phyloP scores from a whole-genome alignment of 345 rosid species.

The Orychophragmus violaceus region DNA sequence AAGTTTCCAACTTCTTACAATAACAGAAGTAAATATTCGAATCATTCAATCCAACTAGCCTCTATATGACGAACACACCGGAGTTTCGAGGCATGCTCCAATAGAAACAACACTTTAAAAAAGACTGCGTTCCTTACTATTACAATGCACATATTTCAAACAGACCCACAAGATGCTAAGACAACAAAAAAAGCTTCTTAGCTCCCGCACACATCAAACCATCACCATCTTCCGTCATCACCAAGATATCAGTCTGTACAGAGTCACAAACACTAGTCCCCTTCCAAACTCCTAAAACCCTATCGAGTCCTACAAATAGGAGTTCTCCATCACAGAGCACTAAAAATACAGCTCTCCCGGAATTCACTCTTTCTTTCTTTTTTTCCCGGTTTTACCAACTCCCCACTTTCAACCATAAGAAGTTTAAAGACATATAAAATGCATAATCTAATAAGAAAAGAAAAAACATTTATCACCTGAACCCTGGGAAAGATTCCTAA shows the following conservation, averaged over 20 bases:
- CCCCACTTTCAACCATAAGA: conserved; percentile 35
- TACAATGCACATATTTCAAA: conserved; percentile 18
- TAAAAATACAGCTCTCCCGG: conserved; percentile 56
- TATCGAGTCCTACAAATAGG: conserved; percentile 12
- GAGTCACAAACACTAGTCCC: conserved; percentile 19
- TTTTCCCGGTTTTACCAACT: conserved; percentile 27
- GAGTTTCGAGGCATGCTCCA: background rate
- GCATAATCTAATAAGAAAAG: conserved; percentile 3
- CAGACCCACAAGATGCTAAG: conserved; percentile 6
- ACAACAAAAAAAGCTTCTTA: conserved; percentile 22
- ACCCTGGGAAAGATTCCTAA: background rate
- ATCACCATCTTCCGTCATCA: background rate
- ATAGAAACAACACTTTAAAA: conserved; percentile 11
- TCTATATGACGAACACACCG: background rate
- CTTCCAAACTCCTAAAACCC: conserved; percentile 29
- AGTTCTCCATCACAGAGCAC: conserved; percentile 46
- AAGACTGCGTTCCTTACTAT: conserved; percentile 15
- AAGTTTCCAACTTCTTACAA: conserved; percentile 7
- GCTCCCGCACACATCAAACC: background rate
- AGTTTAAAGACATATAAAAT: background rate
- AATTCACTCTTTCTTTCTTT: background rate
- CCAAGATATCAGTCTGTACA: conserved; percentile 26
- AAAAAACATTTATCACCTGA: conserved; percentile 11
- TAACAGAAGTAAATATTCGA: conserved; percentile 8
- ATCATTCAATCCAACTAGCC: background rate